Conservation (phyloP, 768 basidiomycete species). For the Rhodotorula diobovata region DNA sequence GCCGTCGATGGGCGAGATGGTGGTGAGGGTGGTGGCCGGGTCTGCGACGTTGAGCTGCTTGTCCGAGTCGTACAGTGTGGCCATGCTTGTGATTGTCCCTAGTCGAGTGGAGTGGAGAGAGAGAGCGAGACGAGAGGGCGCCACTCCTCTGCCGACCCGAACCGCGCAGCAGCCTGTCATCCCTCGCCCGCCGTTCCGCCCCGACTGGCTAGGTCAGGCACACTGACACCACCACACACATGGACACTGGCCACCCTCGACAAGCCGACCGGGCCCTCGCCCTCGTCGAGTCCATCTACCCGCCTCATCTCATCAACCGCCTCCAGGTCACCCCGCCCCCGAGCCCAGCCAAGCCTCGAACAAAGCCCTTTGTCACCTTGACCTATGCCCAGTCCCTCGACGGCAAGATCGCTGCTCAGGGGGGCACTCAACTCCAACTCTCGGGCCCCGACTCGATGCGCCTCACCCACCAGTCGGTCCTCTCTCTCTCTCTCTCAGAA, state of each 20-base stretch:
- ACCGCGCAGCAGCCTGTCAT: too few species aligned
- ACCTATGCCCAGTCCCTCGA: conserved; percentile 56
- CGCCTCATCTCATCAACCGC: background rate
- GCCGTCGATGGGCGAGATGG: conserved; percentile 33
- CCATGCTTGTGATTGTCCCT: background rate
- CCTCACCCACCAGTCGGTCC: conserved; percentile 81
- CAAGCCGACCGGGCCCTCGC: background rate
- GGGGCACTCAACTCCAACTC: conserved; percentile 69
- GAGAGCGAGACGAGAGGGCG: background rate
- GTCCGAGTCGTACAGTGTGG: conserved; percentile 12
- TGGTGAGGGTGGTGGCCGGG: conserved; percentile 12
- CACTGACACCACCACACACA: background rate
- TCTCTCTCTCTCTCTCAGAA: too few species aligned
- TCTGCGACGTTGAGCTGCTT: conserved; percentile 1
- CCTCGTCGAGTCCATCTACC: background rate
- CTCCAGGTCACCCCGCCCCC: background rate
- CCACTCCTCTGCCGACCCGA: too few species aligned
- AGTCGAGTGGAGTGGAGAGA: background rate
- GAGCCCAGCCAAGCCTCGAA: too few species aligned
- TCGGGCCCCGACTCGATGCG: conserved; percentile 81
- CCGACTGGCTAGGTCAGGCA: too few species aligned
- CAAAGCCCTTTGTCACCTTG: conserved; percentile 45
- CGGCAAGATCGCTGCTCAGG: conserved; percentile 74
- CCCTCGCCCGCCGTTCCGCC: too few species aligned
- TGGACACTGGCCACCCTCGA: background rate